Evolutionary conservation across 148 eudicot species (phyloP).

Genomic region (Cornus controversa): DNA sequence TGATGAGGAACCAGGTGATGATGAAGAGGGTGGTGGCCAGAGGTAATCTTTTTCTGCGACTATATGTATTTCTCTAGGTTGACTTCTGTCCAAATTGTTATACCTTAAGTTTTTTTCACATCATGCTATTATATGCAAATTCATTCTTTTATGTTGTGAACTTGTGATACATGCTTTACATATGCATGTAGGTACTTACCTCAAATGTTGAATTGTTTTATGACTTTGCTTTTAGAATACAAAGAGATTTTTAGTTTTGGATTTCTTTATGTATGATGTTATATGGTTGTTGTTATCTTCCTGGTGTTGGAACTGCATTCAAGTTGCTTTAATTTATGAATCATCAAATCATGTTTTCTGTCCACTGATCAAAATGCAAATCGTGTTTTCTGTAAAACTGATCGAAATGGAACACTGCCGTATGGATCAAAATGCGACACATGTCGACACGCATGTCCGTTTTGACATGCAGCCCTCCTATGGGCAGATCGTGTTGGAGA

Average conservation of each 20-base stretch:
- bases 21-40: slow-evolving; percentile 85
- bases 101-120: background rate
- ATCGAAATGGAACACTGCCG: too few relatives aligned
- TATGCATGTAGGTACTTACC: background rate
- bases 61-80: background rate
- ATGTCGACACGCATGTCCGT: too few relatives aligned
- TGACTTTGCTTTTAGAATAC: background rate
- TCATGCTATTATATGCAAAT: background rate
- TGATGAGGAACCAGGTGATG: slow-evolving; percentile 96
- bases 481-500: too few relatives aligned
- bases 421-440: too few relatives aligned
- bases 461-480: too few relatives aligned
- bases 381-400: too few relatives aligned
- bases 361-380: background rate
- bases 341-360: background rate
- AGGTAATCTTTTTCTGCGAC: slow-evolving; percentile 47
- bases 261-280: background rate
- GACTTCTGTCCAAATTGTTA: background rate
- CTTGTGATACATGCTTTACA: background rate
- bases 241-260: background rate
- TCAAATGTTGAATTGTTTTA: background rate
- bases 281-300: background rate
- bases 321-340: background rate
- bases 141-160: background rate
- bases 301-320: background rate